These are phyloP conservation scores for Ogataea corticis DNA, from an alignment of 805 yeast species.

Conservation along the genomic window DNA sequence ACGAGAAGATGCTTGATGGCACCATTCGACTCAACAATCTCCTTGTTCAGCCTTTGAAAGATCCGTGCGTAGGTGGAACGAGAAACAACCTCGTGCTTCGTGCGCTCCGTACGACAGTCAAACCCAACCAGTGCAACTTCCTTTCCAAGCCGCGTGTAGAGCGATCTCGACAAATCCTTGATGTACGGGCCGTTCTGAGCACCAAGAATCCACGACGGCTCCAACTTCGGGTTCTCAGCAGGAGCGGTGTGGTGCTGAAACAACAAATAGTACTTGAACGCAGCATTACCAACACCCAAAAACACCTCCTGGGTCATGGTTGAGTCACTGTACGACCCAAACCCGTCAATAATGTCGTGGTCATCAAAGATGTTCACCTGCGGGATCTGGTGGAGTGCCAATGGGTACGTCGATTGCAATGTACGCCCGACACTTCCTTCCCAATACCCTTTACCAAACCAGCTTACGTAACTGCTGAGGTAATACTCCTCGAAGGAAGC, in stretches of 20 bases:
- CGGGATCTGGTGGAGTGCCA: constrained; percentile 82
- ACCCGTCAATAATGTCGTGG: constrained; percentile 96
- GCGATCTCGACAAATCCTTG: constrained; percentile 62
- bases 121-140: constrained; percentile 73
- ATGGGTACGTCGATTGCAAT: constrained; percentile 65
- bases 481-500: constrained; percentile 66
- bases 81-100: constrained; percentile 54
- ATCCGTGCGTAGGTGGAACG: constrained; percentile 56
- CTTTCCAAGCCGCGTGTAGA: constrained; percentile 72
- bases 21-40: constrained; percentile 49
- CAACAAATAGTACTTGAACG: constrained; percentile 83
- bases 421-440: constrained; percentile 66
- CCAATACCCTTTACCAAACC: constrained; percentile 95
- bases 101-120: constrained; percentile 93
- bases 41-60: constrained; percentile 60
- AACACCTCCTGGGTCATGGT: constrained; percentile 77
- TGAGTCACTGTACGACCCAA: constrained; percentile 77
- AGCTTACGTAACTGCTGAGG: constrained; percentile 68
- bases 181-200: constrained; percentile 65
- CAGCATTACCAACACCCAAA: constrained; percentile 69
- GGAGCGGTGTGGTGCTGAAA: constrained; percentile 83
- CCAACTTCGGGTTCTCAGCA: constrained; percentile 39
- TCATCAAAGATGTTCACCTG: constrained; percentile 87
- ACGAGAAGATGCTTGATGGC: constrained; percentile 75
- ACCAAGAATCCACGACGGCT: constrained; percentile 68